phyloP scores from a whole-genome alignment of 306 rosid species.

The Castanospermum australe region DNA sequence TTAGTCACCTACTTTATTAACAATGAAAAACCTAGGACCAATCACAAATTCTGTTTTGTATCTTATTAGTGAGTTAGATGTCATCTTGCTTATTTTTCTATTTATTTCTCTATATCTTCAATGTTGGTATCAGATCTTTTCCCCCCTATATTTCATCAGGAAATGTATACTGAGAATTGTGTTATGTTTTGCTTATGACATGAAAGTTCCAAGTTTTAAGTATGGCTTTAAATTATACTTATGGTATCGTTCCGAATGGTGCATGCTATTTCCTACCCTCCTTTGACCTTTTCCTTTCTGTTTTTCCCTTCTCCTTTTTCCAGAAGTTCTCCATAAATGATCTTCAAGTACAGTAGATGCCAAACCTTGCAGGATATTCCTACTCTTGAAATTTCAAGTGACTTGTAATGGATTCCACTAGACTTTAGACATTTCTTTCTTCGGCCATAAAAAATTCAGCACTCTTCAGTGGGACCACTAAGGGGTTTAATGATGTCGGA shows the following conservation, averaged over 20 bases:
- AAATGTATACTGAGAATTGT: constrained; percentile 17
- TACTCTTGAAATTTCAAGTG: neutral
- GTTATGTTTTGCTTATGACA: constrained; percentile 14
- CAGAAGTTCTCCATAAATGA: neutral
- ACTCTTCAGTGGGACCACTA: too few relatives aligned
- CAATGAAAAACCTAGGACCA: constrained; percentile 25
- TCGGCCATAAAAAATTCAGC: too few relatives aligned
- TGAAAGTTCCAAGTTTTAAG: constrained; percentile 17
- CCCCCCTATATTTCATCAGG: neutral
- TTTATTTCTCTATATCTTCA: constrained; percentile 20
- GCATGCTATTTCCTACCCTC: neutral
- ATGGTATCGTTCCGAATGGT: neutral
- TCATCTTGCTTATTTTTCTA: constrained; percentile 11
- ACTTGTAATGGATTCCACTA: neutral
- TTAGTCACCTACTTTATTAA: constrained; percentile 23
- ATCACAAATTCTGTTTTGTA: constrained; percentile 39
- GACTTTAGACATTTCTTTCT: too few relatives aligned
- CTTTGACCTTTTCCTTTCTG: neutral
- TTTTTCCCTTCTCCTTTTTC: neutral
- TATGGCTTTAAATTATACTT: neutral
- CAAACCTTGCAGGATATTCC: neutral
- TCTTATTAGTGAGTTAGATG: constrained; percentile 32
- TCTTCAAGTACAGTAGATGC: constrained; percentile 3
- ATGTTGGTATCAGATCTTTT: constrained; percentile 15
- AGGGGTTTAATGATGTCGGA: too few relatives aligned